Conservation (phyloP, 208 protist species). For the Acanthamoeba lugdunensis region DNA sequence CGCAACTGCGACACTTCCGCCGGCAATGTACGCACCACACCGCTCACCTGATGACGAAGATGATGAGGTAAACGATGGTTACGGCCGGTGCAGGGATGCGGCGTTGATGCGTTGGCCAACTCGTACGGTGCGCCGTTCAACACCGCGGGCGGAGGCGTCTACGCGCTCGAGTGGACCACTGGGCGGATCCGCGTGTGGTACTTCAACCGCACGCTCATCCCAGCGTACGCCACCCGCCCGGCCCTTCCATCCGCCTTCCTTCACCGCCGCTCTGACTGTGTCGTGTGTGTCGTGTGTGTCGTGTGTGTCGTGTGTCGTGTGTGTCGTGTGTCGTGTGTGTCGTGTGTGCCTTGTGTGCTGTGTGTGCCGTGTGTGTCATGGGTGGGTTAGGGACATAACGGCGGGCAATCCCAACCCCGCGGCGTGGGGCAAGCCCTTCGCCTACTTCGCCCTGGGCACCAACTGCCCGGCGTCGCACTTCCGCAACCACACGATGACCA, state of each 20-base stretch:
- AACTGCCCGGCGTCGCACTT: neutral
- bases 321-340: no score
- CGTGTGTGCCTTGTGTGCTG: no score
- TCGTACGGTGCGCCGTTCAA: neutral
- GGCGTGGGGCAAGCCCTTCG: neutral
- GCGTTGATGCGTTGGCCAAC: neutral
- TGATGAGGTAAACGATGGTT: no score
- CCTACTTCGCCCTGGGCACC: constrained; percentile 7
- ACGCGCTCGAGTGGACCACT: neutral
- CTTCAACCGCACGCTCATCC: neutral
- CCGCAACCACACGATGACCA: neutral
- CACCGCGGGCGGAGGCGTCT: neutral
- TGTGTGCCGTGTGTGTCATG: neutral
- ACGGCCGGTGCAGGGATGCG: neutral
- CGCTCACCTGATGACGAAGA: no score
- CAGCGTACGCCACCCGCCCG: neutral
- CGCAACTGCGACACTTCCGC: neutral
- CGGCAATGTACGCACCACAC: neutral
- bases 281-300: no score
- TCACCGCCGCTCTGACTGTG: no score
- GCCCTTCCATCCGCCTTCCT: neutral
- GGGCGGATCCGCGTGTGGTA: neutral
- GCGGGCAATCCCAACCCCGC: neutral
- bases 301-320: no score
- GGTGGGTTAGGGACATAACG: neutral